phyloP scores from a whole-genome alignment of 805 yeast genomes.

The Ogataea paraovalis region DNA sequence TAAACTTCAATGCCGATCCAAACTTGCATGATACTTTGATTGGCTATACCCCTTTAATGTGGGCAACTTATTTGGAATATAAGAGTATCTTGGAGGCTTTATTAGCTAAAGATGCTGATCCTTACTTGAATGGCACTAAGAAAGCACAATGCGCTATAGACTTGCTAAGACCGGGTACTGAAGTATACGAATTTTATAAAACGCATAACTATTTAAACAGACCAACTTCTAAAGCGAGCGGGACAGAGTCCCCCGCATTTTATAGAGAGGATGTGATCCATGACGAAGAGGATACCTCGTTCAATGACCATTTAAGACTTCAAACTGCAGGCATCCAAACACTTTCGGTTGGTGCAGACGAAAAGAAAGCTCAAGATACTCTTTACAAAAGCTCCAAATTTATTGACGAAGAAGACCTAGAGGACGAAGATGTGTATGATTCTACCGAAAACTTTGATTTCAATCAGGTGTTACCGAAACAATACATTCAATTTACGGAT shows the following conservation, averaged over 20 bases:
- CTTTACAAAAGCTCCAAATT: constrained; percentile 25
- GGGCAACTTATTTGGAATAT: constrained; percentile 72
- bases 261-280: constrained; percentile 16
- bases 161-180: constrained; percentile 51
- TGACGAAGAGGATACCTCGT: constrained; percentile 17
- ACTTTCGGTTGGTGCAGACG: constrained; percentile 10
- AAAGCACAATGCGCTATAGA: constrained; percentile 50
- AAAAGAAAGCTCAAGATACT: constrained; percentile 9
- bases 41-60: constrained; percentile 72
- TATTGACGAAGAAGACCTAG: constrained; percentile 28
- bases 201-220: constrained; percentile 42
- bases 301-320: constrained; percentile 34
- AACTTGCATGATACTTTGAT: constrained; percentile 47
- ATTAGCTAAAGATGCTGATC: constrained; percentile 63
- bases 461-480: constrained; percentile 49
- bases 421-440: constrained; percentile 32
- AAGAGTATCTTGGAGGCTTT: constrained; percentile 51
- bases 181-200: constrained; percentile 55
- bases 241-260: constrained; percentile 8
- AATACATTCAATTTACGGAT: constrained; percentile 60
- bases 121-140: constrained; percentile 36
- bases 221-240: neutral
- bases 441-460: constrained; percentile 47
- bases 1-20: constrained; percentile 41
- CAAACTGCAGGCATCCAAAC: constrained; percentile 35